Conservation (phyloP, 441 rosid genomes). For the Populus tomentosa region DNA sequence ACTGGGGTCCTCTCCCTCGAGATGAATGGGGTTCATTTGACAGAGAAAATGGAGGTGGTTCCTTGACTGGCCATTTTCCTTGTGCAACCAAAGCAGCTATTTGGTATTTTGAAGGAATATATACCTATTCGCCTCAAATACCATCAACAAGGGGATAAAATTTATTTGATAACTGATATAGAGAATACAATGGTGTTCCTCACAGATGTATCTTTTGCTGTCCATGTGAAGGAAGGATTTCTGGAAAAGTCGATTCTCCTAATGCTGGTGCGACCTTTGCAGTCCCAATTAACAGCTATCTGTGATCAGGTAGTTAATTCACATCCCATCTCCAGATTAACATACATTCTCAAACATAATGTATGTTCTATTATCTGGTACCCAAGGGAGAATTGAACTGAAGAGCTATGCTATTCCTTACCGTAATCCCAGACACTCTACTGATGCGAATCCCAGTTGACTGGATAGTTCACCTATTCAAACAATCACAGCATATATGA, state of each 20-base stretch:
- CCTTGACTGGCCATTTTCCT: conserved; percentile 89
- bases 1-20: conserved; percentile 75
- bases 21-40: conserved; percentile 70
- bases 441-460: no score
- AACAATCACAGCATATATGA: no score
- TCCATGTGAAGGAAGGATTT: conserved; percentile 92
- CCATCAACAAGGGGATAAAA: conserved; percentile 18
- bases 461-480: no score
- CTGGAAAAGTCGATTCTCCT: conserved; percentile 91
- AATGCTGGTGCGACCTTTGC: conserved; percentile 90
- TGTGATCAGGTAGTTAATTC: conserved; percentile 67
- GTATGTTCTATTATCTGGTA: no score
- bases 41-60: conserved; percentile 93
- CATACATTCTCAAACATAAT: no score
- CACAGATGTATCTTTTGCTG: conserved; percentile 73
- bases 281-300: conserved; percentile 57
- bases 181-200: conserved; percentile 10
- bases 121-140: conserved; percentile 88
- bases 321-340: not conserved
- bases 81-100: conserved; percentile 89
- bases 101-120: conserved; percentile 97
- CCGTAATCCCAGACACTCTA: no score
- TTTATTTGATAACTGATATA: not conserved
- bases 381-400: no score
- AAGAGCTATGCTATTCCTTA: no score